Percentiles rank a stretch among this genome's conserved stretches.
These are phyloP conservation scores for Vaccinium myrtillus DNA, from an alignment of 148 eudicot genomes.

Conservation along the genomic window DNA sequence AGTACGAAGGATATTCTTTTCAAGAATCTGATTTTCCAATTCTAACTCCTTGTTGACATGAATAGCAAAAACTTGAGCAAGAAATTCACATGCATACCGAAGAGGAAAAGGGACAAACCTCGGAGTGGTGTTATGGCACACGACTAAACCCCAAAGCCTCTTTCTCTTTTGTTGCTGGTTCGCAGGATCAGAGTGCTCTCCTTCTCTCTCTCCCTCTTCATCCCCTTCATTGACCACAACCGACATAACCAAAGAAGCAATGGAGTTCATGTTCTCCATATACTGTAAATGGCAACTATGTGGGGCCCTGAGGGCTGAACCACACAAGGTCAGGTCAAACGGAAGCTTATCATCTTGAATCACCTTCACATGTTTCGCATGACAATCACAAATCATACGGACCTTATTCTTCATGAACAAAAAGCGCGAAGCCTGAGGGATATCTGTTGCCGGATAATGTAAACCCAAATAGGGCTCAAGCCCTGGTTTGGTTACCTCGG, in stretches of 20 bases:
- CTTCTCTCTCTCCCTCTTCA: constrained; percentile 30
- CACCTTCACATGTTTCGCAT: constrained; percentile 68
- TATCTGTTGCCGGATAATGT: constrained; percentile 95
- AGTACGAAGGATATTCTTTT: constrained; percentile 83
- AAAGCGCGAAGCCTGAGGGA: constrained; percentile 93
- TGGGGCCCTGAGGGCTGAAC: constrained; percentile 89
- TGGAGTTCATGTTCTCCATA: constrained; percentile 94
- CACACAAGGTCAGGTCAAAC: constrained; percentile 73
- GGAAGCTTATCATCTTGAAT: constrained; percentile 72
- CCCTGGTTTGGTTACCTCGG: constrained; percentile 76
- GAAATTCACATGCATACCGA: constrained; percentile 89
- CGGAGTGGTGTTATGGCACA: constrained; percentile 80
- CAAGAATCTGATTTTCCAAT: constrained; percentile 71
- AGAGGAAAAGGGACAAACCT: constrained; percentile 95
- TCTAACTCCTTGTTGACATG: constrained; percentile 86
- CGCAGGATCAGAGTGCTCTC: constrained; percentile 33
- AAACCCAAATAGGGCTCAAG: constrained; percentile 87
- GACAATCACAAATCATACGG: constrained; percentile 85
- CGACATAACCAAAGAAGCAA: constrained; percentile 91
- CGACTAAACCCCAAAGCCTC: constrained; percentile 93
- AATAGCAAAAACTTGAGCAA: constrained; percentile 88
- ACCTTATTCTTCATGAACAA: constrained; percentile 91
- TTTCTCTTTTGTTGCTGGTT: constrained; percentile 52
- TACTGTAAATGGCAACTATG: constrained; percentile 87
- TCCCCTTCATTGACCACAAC: constrained; percentile 84